Evolutionary conservation across 768 basidiomycete species (phyloP).

Genomic region (Pleurotus platypus): DNA sequence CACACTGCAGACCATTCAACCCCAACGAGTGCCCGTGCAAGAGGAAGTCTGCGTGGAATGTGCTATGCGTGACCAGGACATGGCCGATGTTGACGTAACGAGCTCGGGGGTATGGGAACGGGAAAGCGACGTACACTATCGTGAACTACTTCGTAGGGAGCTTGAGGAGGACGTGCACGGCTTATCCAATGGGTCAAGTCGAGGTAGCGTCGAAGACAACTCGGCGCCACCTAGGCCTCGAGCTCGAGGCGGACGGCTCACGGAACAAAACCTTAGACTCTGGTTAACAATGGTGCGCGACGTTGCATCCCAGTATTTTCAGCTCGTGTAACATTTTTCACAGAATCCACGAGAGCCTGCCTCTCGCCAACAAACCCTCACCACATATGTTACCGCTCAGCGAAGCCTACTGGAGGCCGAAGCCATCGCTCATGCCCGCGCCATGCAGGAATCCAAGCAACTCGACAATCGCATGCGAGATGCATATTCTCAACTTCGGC

Average conservation of each 20-base stretch:
- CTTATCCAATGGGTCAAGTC: constrained; percentile 28
- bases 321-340: constrained; percentile 11
- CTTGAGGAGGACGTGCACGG: constrained; percentile 61
- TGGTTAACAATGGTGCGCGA: constrained; percentile 72
- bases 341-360: constrained; percentile 91
- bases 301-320: constrained; percentile 2
- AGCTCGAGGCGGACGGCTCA: constrained; percentile 63
- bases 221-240: constrained; percentile 55
- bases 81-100: constrained; percentile 91
- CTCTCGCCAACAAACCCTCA: constrained; percentile 78
- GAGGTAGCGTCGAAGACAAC: neutral
- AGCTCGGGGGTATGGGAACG: constrained; percentile 89
- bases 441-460: constrained; percentile 73
- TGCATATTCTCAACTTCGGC: constrained; percentile 73
- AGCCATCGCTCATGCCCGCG: constrained; percentile 70
- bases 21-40: constrained; percentile 36
- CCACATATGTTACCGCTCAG: constrained; percentile 80
- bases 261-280: constrained; percentile 76
- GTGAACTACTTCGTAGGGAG: constrained; percentile 74
- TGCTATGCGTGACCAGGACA: constrained; percentile 97
- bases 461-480: constrained; percentile 78
- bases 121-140: constrained; percentile 77
- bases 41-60: constrained; percentile 96
- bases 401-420: constrained; percentile 80
- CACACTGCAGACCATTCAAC: constrained; percentile 41